These are phyloP conservation scores for Leucaena leucocephala DNA, from an alignment of 306 rosid genomes.

Conservation along the genomic window DNA sequence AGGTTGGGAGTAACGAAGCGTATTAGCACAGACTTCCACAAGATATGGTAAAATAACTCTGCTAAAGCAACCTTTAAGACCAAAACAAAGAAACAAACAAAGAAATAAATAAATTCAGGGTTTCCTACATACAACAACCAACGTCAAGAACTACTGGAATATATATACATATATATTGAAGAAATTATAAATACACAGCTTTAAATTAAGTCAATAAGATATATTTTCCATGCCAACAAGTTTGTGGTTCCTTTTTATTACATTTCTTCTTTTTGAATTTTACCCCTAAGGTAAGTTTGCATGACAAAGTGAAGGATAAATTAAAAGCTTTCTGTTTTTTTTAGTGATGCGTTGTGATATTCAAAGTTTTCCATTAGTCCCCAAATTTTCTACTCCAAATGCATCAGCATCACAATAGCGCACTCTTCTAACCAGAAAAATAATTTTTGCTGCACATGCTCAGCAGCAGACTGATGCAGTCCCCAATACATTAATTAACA, in stretches of 20 bases:
- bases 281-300: slow-evolving; percentile 6
- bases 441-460: slow-evolving; percentile 28
- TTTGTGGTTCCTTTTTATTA: slow-evolving; percentile 7
- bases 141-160: slow-evolving; percentile 21
- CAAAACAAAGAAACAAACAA: neutral
- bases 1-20: slow-evolving; percentile 26
- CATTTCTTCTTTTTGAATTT: slow-evolving; percentile 1
- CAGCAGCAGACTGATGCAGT: slow-evolving; percentile 6
- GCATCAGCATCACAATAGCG: slow-evolving; percentile 24
- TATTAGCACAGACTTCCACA: slow-evolving; percentile 24
- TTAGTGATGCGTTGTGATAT: neutral
- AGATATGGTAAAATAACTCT: slow-evolving; percentile 10
- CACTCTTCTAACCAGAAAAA: slow-evolving; percentile 18
- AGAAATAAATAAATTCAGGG: neutral
- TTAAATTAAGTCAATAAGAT: neutral
- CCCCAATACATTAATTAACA: slow-evolving; percentile 6
- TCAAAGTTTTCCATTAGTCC: slow-evolving; percentile 28
- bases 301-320: slow-evolving; percentile 26
- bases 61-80: slow-evolving; percentile 29
- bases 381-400: slow-evolving; percentile 14
- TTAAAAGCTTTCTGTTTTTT: slow-evolving; percentile 20
- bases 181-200: neutral
- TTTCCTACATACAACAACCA: neutral
- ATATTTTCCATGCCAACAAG: neutral
- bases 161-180: slow-evolving; percentile 16